A percentile compares a stretch with the other conserved stretches of the same genome.
These are phyloP conservation scores for Suillus paluster DNA, from an alignment of 768 basidiomycete genomes.

Conservation along the genomic window DNA sequence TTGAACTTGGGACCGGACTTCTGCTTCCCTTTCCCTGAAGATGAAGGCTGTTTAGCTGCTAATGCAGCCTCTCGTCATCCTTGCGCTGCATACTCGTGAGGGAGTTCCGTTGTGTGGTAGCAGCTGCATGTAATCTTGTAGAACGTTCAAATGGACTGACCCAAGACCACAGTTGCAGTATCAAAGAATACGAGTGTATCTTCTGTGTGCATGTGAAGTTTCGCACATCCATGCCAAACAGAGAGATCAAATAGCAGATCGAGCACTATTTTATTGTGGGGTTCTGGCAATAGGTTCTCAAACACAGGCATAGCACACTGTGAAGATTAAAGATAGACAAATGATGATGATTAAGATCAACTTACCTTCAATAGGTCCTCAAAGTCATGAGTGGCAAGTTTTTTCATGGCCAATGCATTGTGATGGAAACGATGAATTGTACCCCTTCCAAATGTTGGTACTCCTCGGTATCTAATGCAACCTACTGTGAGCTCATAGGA, in stretches of 20 bases:
- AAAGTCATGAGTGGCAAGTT: constrained; percentile 13
- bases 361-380: constrained; percentile 15
- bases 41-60: constrained; percentile 1
- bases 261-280: constrained; percentile 17
- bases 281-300: constrained; percentile 38
- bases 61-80: constrained; percentile 21
- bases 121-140: constrained; percentile 18
- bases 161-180: constrained; percentile 16
- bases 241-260: constrained; percentile 22
- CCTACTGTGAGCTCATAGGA: constrained; percentile 3
- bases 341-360: not conserved
- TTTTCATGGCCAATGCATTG: constrained; percentile 14
- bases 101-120: constrained; percentile 35
- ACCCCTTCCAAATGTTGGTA: constrained; percentile 14
- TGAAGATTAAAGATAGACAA: not conserved
- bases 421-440: constrained; percentile 10
- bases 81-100: constrained; percentile 28
- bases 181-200: constrained; percentile 10
- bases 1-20: constrained; percentile 7
- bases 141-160: constrained; percentile 29
- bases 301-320: constrained; percentile 42
- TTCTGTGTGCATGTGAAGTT: constrained; percentile 32
- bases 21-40: not conserved
- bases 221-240: constrained; percentile 36
- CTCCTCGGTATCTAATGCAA: constrained; percentile 16